Base-by-base conservation (phyloP, 768 basidiomycete genomes). In the Panaeolus cyanescens region DNA sequence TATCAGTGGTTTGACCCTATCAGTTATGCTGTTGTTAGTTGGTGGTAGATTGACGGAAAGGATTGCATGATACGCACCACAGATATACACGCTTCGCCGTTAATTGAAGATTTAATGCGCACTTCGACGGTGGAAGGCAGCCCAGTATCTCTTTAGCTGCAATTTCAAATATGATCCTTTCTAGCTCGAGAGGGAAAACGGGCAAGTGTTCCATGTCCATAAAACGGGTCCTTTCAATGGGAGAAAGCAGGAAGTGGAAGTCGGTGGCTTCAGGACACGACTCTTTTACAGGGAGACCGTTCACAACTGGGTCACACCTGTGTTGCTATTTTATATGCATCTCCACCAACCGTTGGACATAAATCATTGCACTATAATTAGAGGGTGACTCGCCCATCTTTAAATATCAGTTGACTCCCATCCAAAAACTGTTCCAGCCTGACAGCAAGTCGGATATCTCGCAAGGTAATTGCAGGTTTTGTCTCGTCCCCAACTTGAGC, bases 401-500 rank as follows among this genome's bases (percentile, higher is more conserved):
- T 34, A 22, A 22, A 9, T 58, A 40, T 54, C 55, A 58, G 19
- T 34, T 57, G 53, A n/a, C 53, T 57, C n/a, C 45, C 33, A 32
- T 55, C 39, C 32, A 64, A 17, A 33, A 61, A 32, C 22, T n/a
- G 57, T 62, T 87, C 83, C n/a, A 81, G 64, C 12, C 72, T 70
- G 7, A 71, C 68, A 7, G 83, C 85, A 32, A 85, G 70, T 50
- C 84, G 81, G 32, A 85, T 59, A 62, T 87, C 86, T 31, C 81
- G 81, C 5, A 72, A 66, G 0, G 85, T 85, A 42, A 86, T 77
- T 12, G 83, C 80, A 0, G 83, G 75, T 36, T 55, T 55, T 1
- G 57, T 67, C 5, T 34, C 33, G 34, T 62, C 40, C 5, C 37
- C 36, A 20, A 58, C 60, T 25, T 63, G 54, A 4, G 72, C 70